Evolutionary conservation across 1,284 basidiomycete species (phyloP).

Genomic region (Cryptococcus neoformans): DNA sequence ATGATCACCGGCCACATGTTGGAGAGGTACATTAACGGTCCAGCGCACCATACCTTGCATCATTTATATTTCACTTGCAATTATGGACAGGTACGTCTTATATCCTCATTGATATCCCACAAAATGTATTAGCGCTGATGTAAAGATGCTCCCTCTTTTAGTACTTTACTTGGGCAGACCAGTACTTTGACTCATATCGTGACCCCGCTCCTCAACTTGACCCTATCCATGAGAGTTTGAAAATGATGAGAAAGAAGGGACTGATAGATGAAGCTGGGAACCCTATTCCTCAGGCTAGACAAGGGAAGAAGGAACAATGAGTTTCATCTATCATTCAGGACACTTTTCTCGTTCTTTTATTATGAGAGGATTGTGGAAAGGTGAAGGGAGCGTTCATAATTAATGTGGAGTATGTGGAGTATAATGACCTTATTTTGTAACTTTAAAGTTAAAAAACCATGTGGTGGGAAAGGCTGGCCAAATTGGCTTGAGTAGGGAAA

Average conservation of each 20-base stretch:
- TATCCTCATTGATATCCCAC: background rate
- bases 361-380: too few species aligned
- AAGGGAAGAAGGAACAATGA: slow-evolving; percentile 13
- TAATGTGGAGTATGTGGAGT: too few species aligned
- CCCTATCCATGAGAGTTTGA: slow-evolving; percentile 65
- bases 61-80: slow-evolving; percentile 96
- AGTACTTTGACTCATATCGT: slow-evolving; percentile 77
- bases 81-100: slow-evolving; percentile 67
- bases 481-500: too few species aligned
- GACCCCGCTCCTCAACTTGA: slow-evolving; percentile 80
- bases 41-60: slow-evolving; percentile 95
- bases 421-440: too few species aligned
- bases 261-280: slow-evolving; percentile 35
- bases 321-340: too few species aligned
- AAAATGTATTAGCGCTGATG: background rate
- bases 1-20: slow-evolving; percentile 94
- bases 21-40: slow-evolving; percentile 89
- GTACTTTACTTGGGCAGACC: slow-evolving; percentile 97
- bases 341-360: too few species aligned
- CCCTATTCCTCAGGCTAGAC: slow-evolving; percentile 21
- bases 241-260: slow-evolving; percentile 48
- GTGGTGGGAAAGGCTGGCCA: too few species aligned
- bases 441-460: too few species aligned
- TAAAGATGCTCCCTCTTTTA: slow-evolving; percentile 11
- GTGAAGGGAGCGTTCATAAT: too few species aligned